Evolutionary conservation across 139 green algal species (phyloP).

Genomic region (Dunaliella sp.): DNA sequence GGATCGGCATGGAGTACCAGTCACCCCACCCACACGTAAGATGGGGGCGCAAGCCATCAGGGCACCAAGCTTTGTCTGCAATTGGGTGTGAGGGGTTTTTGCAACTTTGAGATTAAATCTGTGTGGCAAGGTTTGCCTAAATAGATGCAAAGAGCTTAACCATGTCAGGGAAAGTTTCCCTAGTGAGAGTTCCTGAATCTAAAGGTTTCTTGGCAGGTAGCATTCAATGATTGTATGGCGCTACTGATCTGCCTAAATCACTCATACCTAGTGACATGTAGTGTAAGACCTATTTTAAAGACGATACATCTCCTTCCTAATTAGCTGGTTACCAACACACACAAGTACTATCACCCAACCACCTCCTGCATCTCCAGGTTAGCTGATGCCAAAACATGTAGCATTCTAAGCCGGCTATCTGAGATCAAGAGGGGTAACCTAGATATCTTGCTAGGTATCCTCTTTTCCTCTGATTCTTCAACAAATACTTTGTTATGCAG

Average conservation of each 20-base stretch:
- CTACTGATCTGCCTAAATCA: background rate
- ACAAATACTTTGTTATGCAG: too few species aligned
- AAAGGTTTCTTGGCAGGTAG: background rate
- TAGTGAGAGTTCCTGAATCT: background rate
- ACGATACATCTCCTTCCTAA: too few species aligned
- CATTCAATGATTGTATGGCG: background rate
- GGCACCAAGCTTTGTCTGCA: constrained; percentile 16
- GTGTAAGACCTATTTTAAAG: too few species aligned
- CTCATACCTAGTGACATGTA: too few species aligned
- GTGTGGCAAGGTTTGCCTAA: background rate
- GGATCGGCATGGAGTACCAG: constrained; percentile 6
- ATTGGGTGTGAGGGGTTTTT: background rate
- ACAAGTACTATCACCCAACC: too few species aligned
- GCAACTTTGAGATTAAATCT: background rate
- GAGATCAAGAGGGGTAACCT: too few species aligned
- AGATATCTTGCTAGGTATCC: too few species aligned
- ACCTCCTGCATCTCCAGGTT: too few species aligned
- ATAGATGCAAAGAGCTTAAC: background rate
- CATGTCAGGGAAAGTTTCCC: background rate
- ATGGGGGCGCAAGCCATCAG: constrained; percentile 26
- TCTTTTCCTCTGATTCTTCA: too few species aligned
- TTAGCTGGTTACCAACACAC: too few species aligned
- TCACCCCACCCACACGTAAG: constrained; percentile 1
- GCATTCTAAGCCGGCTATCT: too few species aligned
- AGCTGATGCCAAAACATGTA: too few species aligned